Evolutionary conservation across 2,329 filamentous ascomycete genomes (phyloP).

Genomic region (Fusarium nodosum): DNA sequence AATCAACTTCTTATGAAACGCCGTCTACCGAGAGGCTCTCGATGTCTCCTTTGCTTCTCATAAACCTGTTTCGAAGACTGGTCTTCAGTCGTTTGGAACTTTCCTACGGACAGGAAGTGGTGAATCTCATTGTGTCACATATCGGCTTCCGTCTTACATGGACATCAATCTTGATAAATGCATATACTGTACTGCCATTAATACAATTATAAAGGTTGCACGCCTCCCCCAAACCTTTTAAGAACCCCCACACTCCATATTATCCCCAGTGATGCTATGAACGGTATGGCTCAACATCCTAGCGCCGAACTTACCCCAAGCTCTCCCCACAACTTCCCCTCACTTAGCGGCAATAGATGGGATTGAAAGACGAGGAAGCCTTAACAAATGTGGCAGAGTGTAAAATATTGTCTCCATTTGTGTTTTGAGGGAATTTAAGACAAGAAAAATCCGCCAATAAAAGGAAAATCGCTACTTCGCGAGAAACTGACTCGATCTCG

Average conservation of each 20-base stretch:
- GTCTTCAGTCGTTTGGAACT: background rate
- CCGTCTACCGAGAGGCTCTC: background rate
- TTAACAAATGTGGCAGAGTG: background rate
- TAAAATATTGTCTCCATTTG: background rate
- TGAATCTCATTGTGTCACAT: background rate
- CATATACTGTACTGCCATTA: background rate
- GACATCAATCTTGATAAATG: background rate
- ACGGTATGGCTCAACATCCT: slow-evolving; percentile 3
- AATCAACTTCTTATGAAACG: too few species aligned
- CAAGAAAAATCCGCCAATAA: slow-evolving; percentile 2
- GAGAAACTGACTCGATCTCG: background rate
- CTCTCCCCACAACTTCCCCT: slow-evolving; percentile 30
- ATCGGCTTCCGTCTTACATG: background rate
- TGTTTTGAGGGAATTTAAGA: background rate
- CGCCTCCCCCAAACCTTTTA: slow-evolving; percentile 6
- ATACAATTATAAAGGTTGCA: background rate
- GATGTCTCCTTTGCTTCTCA: background rate
- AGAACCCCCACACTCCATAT: slow-evolving; percentile 15
- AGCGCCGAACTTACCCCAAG: slow-evolving; percentile 19
- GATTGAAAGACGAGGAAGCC: background rate
- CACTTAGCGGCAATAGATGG: slow-evolving; percentile 8
- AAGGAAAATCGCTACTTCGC: background rate
- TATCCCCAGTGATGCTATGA: slow-evolving; percentile 6
- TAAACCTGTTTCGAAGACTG: background rate
- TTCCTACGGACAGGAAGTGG: background rate